A percentile compares a stretch with the other conserved stretches of the same genome.
These are phyloP conservation scores for Cochlearia excelsa DNA, from an alignment of 345 rosid species.

Conservation along the genomic window DNA sequence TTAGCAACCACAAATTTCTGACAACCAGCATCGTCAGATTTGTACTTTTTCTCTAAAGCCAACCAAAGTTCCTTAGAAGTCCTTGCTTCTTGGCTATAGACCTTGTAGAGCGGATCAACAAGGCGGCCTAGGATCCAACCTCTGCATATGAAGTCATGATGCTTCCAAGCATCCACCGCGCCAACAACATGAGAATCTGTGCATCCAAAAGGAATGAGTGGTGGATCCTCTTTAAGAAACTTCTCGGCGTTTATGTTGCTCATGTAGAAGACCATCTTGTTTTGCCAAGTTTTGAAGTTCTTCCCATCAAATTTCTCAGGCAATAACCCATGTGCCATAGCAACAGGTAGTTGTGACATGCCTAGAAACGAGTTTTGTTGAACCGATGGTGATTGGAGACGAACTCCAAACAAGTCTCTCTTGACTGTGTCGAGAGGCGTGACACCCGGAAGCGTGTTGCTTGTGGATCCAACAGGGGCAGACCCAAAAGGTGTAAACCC, in stretches of 20 bases:
- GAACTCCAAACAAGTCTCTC: no score
- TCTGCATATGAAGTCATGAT: not conserved
- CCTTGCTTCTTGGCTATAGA: not conserved
- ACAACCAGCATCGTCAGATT: not conserved
- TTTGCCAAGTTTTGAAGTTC: not conserved
- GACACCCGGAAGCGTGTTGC: no score
- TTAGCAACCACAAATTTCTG: not conserved
- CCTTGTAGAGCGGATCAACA: not conserved
- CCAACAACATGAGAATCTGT: not conserved
- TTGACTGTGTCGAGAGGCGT: no score
- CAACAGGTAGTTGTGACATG: not conserved
- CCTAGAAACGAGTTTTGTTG: not conserved
- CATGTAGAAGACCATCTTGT: not conserved
- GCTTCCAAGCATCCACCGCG: not conserved
- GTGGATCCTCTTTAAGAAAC: not conserved
- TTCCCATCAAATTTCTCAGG: not conserved
- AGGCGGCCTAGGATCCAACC: not conserved
- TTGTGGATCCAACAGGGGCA: no score
- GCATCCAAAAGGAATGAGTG: not conserved
- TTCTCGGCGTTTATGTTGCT: not conserved
- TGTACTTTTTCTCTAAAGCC: not conserved
- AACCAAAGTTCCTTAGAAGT: not conserved
- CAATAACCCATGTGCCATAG: not conserved
- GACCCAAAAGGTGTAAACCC: no score
- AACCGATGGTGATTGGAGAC: no score